Evolutionary conservation across 106 monocot genomes (phyloP), one percentile per base, ranked within the genome.

Genomic region (Dioscorea zingiberensis): DNA sequence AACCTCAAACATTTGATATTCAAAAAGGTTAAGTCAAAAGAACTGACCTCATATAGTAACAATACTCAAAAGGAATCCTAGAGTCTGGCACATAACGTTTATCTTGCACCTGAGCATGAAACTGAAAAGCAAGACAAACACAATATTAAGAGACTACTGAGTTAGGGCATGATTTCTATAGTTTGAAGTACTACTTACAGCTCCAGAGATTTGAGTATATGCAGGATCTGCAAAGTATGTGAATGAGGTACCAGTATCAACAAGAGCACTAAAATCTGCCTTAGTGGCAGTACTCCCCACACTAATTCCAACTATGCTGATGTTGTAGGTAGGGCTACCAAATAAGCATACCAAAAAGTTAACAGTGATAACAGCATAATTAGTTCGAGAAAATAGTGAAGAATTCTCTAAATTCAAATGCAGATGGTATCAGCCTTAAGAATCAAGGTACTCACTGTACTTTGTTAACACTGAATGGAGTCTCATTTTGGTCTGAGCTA

Each of bases 181-280:
- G n/a, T n/a, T n/a, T n/a, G n/a, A n/a, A n/a, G 14, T 66, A 58
- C 21, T 57, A 68, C 97, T 73, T 76, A 97, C 92, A 51, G 60
- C 82, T 7, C 65, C 68, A 66, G 85, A 53, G 54, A 97, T 54
- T 16, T 55, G 38, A 4, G 79, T 76, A 64, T 97, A 97, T 59
- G 79, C 74, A 24, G 97, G 97, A 81, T 92, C 97, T 21, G 84
- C 69, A 55, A 97, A 62, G 27, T 72, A 74, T 45, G 97, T 89
- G 81, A 89, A 92, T 46, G 97, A 97, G 27, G 97, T 97, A 25
- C 97, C 97, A 17, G 91, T 84, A 54, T 97, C 97, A 69, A 97
- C 76, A 58, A 97, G 44, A 69, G 81, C 83, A 77, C 55, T 77
- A 63, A 88, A 84, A 18, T 47, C 65, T 59, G 66, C 59, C 60